Base-by-base conservation (phyloP, 148 eudicot species). In the Nyssa sinensis region DNA sequence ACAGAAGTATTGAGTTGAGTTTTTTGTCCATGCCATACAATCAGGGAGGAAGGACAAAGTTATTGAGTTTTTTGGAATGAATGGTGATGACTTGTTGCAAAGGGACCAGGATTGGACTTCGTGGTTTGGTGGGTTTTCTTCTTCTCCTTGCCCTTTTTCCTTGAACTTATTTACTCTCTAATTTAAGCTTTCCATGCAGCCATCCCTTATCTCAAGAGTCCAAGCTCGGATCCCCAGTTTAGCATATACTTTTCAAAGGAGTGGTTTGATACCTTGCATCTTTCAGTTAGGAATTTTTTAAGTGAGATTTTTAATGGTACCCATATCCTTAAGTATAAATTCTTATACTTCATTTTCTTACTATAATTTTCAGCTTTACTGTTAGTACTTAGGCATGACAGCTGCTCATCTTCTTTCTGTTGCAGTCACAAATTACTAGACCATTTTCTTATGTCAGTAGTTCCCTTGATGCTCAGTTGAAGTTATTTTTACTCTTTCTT, bases 221-320 rank as follows among this genome's bases (percentile, higher is more conserved):
- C 97, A 47, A 79, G 80, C 66, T 80, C 37, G 73, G 94, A 94
- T 75, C 96, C 98, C 31, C 87, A 76, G 80, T 94, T 92, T 86
- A 85, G 91, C 29, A 67, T 94, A 58, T 94, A 83, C 78, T 94
- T 94, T 69, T 87, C 98, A 1, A 87, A 89, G 83, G 98, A 92
- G 53, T 94, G 98, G 97, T 84, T 87, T 73, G 90, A 89, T 70
- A 84, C 91, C 37, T 74, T 94, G 88, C 88, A 82, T 80, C 90
- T 92, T 37, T 90, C 97, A 28, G 72, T 89, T 47, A 82, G 96
- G 79, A 94, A 94, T 69, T 94, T 94, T 77, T 80, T 94, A 70
- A 90, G 88, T 66, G 87, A 87, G 83, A 88, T 94, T 76, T 85
- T 94, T 74, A 87, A 87, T 67, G 89, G 89, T 51, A 79, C 86